These are phyloP conservation scores for Diplodia seriata DNA, from an alignment of 2,329 filamentous ascomycete genomes.

Conservation along the genomic window DNA sequence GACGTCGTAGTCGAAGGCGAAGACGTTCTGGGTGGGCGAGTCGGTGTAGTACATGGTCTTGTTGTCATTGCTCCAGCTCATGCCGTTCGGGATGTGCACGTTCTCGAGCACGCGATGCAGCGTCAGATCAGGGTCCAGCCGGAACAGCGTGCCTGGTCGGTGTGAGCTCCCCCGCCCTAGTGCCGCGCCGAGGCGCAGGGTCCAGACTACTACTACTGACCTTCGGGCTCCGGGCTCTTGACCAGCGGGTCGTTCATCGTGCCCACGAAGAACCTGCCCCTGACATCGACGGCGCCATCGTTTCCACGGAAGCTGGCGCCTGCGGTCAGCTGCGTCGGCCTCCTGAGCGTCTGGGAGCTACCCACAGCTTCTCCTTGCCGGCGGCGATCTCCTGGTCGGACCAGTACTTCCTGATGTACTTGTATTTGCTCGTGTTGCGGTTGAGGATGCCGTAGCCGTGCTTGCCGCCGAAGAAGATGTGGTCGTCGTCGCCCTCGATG, in stretches of 20 bases:
- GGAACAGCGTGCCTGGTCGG: slow-evolving; percentile 70
- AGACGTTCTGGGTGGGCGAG: slow-evolving; percentile 73
- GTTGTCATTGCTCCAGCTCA: slow-evolving; percentile 77
- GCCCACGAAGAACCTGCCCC: slow-evolving; percentile 84
- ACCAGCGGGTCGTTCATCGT: slow-evolving; percentile 82
- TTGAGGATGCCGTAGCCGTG: slow-evolving; percentile 81
- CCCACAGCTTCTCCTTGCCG: slow-evolving; percentile 56
- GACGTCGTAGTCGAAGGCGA: slow-evolving; percentile 74
- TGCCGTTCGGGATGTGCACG: slow-evolving; percentile 83
- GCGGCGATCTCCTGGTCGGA: slow-evolving; percentile 54
- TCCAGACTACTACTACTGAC: slow-evolving; percentile 35
- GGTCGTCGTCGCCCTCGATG: slow-evolving; percentile 71
- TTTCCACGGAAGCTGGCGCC: slow-evolving; percentile 68
- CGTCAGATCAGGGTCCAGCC: slow-evolving; percentile 69
- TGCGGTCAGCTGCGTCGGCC: slow-evolving; percentile 7
- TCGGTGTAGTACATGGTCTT: slow-evolving; percentile 84
- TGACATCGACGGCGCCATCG: slow-evolving; percentile 80
- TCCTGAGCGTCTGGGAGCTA: slow-evolving; percentile 25
- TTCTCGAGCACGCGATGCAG: slow-evolving; percentile 66
- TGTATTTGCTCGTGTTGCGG: slow-evolving; percentile 62
- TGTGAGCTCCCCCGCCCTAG: slow-evolving; percentile 7
- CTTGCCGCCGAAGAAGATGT: slow-evolving; percentile 81
- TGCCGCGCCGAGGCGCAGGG: slow-evolving; percentile 1
- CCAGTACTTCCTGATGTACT: slow-evolving; percentile 66
- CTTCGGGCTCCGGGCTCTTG: slow-evolving; percentile 56